Evolutionary conservation across 2,329 filamentous ascomycete genomes (phyloP), one percentile per base, ranked within the genome.

Genomic region (Rachicladosporium sp.): DNA sequence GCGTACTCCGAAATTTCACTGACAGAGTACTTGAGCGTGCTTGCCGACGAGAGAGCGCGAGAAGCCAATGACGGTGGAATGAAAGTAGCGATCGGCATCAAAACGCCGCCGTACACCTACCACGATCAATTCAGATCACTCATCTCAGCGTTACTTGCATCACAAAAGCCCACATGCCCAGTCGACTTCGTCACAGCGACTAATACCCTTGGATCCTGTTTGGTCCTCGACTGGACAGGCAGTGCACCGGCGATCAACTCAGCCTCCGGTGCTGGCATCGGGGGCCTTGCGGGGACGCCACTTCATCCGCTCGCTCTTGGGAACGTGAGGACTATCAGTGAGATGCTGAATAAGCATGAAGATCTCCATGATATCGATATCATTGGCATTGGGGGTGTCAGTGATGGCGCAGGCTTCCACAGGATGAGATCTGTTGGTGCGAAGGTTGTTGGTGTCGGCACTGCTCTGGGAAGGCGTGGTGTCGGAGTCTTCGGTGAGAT

Each of bases 31-130:
- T 60, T 88, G 2, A 46, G 49, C 1, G 60, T 62, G 0, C 59
- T 82, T 45, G 42, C 36, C 3, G 15, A 42, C 2, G 38, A 27
- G 23, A 27, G 23, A 37, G 21, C 9, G 34, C 35, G 33, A 15
- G 19, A 44, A 15, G 7, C 23, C 37, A 27, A 27, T 27, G 23
- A 27, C 23, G 23, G 23, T 27, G 23, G 23, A 27, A 27, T 27
- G n/a, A 45, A 36, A 35, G 59, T 76, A 0, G 62, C 65, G 0
- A 62, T 76, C 33, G 83, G 82, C 0, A 66, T 88, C 46, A 89
- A 89, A 54, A 79, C 76, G 1, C 82, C 83, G 4, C 83, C 83
- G 0, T 88, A 85, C 50, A 88, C 82, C 0, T 74, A 86, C 52
- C 61, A 70, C 0, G 73, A 68, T 0, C 76, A 88, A 52, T 88